These are phyloP conservation scores for Saussurea involucrata DNA, from an alignment of 129 eudicot species.

Conservation along the genomic window DNA sequence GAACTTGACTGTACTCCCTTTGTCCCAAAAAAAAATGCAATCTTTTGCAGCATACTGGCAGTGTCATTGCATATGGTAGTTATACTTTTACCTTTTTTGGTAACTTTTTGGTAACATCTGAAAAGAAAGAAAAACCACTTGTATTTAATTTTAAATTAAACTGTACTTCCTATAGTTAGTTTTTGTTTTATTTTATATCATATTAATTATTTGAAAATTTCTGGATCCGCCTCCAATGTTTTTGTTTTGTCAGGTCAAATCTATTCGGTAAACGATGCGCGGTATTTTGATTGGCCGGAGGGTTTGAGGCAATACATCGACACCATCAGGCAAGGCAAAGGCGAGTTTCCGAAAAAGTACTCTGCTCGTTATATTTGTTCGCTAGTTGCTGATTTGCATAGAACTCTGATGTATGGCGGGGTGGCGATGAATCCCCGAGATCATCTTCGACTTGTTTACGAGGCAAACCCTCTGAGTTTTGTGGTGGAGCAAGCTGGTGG, in stretches of 20 bases:
- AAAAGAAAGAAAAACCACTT: too few relatives aligned
- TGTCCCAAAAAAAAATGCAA: background rate
- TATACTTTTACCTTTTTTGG: too few relatives aligned
- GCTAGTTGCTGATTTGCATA: constrained; percentile 93
- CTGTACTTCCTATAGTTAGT: background rate
- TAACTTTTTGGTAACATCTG: too few relatives aligned
- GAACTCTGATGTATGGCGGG: constrained; percentile 92
- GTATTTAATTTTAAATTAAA: too few relatives aligned
- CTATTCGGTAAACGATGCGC: constrained; percentile 95
- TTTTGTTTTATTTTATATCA: background rate
- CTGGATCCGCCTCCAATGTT: too few relatives aligned
- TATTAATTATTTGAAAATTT: background rate
- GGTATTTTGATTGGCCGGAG: constrained; percentile 99
- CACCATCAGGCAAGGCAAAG: constrained; percentile 95
- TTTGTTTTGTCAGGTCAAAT: constrained; percentile 75
- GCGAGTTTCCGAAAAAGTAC: constrained; percentile 79
- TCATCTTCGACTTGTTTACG: constrained; percentile 97
- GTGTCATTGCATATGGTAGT: background rate
- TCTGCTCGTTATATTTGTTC: constrained; percentile 95
- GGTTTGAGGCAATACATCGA: constrained; percentile 83
- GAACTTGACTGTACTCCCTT: too few relatives aligned
- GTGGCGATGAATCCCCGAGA: constrained; percentile 96
- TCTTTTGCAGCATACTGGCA: background rate
- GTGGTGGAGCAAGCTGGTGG: constrained; percentile 93
- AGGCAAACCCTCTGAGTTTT: constrained; percentile 89